Evolutionary conservation across 2,329 filamentous ascomycete species (phyloP).

Genomic region (Claviceps capensis): DNA sequence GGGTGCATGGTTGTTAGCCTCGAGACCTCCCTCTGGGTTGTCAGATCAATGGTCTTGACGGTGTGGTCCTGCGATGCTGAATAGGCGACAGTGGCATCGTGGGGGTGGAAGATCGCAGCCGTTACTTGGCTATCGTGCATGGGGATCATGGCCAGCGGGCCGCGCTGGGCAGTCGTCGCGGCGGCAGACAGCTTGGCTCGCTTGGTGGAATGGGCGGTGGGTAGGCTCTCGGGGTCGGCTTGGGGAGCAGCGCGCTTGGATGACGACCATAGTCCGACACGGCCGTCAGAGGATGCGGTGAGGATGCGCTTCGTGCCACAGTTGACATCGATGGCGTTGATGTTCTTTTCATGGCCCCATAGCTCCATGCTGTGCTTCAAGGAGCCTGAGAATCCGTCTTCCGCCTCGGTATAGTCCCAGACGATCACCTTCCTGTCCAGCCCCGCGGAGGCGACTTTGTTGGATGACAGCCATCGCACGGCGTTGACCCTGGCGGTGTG

Average conservation of each 20-base stretch:
- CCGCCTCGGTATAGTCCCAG: conserved; percentile 71
- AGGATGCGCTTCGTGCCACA: conserved; percentile 62
- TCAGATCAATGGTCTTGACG: conserved; percentile 79
- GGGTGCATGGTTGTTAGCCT: conserved; percentile 74
- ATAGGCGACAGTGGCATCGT: conserved; percentile 80
- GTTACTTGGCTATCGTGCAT: conserved; percentile 64
- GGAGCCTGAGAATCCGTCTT: conserved; percentile 43
- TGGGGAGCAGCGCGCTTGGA: conserved; percentile 63
- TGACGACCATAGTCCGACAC: conserved; percentile 78
- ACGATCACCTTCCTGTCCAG: conserved; percentile 75
- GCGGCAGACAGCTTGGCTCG: conserved; percentile 50
- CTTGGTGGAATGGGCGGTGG: conserved; percentile 56
- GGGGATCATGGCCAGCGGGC: conserved; percentile 60
- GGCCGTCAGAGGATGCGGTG: conserved; percentile 72
- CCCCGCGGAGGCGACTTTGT: conserved; percentile 68
- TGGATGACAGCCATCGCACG: conserved; percentile 69
- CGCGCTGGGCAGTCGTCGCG: conserved; percentile 50
- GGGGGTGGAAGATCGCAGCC: conserved; percentile 70
- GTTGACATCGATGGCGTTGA: conserved; percentile 66
- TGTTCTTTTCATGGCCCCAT: conserved; percentile 63
- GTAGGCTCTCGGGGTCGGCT: conserved; percentile 55
- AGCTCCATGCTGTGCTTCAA: conserved; percentile 68
- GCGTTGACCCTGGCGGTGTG: conserved; percentile 67
- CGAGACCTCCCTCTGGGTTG: conserved; percentile 65
- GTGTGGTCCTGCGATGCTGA: conserved; percentile 85